Base-by-base conservation (phyloP, 768 basidiomycete species). In the Strobilomyces dryophilus region DNA sequence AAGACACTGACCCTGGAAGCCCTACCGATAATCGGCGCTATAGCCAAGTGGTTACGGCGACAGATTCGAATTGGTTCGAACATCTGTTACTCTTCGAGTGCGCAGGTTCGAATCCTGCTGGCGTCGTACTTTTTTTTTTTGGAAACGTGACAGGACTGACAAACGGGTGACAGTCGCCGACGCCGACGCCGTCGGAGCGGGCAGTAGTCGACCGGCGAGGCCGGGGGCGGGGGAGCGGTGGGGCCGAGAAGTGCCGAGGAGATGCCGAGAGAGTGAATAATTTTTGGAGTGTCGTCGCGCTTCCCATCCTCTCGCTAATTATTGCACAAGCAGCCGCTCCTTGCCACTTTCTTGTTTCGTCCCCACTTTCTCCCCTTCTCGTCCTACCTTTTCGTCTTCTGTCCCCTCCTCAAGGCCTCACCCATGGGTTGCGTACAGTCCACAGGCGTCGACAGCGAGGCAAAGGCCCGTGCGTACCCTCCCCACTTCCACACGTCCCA, bases 41-140 rank as follows among this genome's bases (percentile, higher is more conserved):
- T 82, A 82, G 81, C 83, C 80, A 81, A 83, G 81, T 83, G 82
- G 82, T 84, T 84, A 84, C 80, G 80, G 82, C 82, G 82, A 81
- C 76, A 81, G 81, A 83, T 82, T 83, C 75, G 80, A 80, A 81
- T 24, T n/a, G 3, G 1, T 4, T 49, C 20, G 63, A 63, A 47
- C 21, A 69, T 82, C 79, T 81, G 78, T 82, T 82, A 74, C 80
- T 76, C 78, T 81, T 77, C 73, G 78, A 76, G 80, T 75, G 80
- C 81, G 81, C 76, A 82, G 79, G 81, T 82, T 81, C 80, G 71
- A 81, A 75, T 81, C 80, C 77, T 81, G 79, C 79, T 79, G 78
- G 77, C 74, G 78, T 81, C 79, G 80, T 24, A 51, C 4, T 52
- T 36, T 7, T 15, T 7, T 14, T 29, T 29, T 24, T 24, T 24